Conservation (phyloP, 495 filamentous ascomycete genomes). For the Aspergillus avenaceus region DNA sequence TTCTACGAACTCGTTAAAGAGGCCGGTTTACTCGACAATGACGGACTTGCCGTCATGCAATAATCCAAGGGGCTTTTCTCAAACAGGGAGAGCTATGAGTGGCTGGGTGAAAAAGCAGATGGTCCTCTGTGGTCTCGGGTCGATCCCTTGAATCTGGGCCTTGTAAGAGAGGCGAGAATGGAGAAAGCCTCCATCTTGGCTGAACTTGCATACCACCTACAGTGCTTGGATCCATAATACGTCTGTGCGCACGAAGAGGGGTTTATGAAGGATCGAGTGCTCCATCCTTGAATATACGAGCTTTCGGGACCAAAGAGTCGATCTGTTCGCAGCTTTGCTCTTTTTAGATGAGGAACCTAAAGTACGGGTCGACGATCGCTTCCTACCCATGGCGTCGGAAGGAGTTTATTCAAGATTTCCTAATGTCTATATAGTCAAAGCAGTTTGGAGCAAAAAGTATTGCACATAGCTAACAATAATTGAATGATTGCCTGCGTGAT, state of each 20-base stretch:
- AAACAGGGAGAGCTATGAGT: slow-evolving; percentile 1
- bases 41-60: slow-evolving; percentile 28
- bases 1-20: slow-evolving; percentile 58
- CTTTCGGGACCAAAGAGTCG: neutral
- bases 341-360: neutral
- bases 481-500: neutral
- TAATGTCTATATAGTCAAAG: neutral
- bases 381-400: neutral
- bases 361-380: neutral
- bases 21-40: slow-evolving; percentile 49
- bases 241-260: slow-evolving; percentile 9
- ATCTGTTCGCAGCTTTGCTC: neutral
- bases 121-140: neutral
- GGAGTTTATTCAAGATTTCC: neutral
- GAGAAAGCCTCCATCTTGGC: slow-evolving; percentile 1
- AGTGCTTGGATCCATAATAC: neutral
- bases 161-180: neutral
- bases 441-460: neutral
- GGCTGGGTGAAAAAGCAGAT: neutral
- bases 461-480: neutral
- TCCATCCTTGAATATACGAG: neutral
- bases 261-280: neutral
- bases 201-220: neutral
- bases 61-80: slow-evolving; percentile 9
- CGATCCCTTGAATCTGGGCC: slow-evolving; percentile 4